Evolutionary conservation across 2,329 filamentous ascomycete species (phyloP).

Genomic region (Neonectria punicea): DNA sequence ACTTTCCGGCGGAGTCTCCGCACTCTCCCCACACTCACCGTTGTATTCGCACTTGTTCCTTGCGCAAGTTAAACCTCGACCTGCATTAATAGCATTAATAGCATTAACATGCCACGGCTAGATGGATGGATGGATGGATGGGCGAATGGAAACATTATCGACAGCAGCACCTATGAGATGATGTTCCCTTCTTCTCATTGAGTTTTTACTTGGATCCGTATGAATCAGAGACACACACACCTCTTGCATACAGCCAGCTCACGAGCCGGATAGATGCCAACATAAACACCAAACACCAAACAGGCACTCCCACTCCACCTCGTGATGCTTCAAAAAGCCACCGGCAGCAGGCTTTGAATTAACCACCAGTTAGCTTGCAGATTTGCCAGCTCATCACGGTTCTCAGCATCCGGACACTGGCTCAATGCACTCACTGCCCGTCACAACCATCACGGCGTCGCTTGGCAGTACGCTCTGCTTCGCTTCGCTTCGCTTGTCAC

Average conservation of each 20-base stretch:
- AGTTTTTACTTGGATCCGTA: background rate
- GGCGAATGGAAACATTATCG: background rate
- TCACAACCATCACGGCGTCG: background rate
- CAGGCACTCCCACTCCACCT: background rate
- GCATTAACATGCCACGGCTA: background rate
- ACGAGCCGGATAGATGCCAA: background rate
- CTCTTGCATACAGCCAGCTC: background rate
- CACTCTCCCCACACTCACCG: conserved; percentile 1
- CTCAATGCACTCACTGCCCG: background rate
- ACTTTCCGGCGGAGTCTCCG: background rate
- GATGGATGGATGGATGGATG: background rate
- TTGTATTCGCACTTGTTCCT: background rate
- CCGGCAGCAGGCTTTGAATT: no score
- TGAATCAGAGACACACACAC: background rate
- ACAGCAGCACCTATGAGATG: background rate
- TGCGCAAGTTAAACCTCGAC: background rate
- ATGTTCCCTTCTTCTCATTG: background rate
- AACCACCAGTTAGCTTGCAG: background rate
- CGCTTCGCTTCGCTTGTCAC: background rate
- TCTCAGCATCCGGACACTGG: background rate
- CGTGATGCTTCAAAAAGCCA: background rate
- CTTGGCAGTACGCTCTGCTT: conserved; percentile 3
- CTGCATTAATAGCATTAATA: background rate
- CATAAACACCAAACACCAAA: background rate
- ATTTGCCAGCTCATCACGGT: background rate